These are phyloP conservation scores for Xylaria intraflava DNA, from an alignment of 495 filamentous ascomycete genomes.

Conservation along the genomic window DNA sequence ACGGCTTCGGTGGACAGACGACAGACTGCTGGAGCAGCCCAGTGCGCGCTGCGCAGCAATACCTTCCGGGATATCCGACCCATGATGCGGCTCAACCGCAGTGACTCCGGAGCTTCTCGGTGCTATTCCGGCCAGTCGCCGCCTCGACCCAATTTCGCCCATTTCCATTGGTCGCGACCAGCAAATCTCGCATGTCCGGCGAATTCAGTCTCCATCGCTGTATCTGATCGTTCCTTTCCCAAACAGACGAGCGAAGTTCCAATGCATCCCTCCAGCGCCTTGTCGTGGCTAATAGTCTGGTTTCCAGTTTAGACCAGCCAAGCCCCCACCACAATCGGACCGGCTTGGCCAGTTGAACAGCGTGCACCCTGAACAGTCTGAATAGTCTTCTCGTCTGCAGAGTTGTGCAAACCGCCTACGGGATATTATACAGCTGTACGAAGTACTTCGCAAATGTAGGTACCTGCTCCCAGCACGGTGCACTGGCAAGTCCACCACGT, in stretches of 20 bases:
- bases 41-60: background rate
- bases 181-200: background rate
- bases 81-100: constrained; percentile 13
- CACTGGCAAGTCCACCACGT: no score
- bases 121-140: constrained; percentile 9
- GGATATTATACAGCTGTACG: no score
- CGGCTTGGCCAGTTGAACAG: background rate
- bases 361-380: no score
- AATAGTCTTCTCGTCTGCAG: no score
- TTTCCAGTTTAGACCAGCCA: no score
- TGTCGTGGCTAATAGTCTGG: no score
- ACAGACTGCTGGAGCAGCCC: background rate
- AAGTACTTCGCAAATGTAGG: no score
- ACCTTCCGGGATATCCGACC: background rate
- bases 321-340: constrained; percentile 15
- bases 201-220: background rate
- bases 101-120: constrained; percentile 5
- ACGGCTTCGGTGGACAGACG: no score
- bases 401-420: no score
- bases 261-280: no score
- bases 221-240: background rate
- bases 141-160: background rate
- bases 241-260: background rate
- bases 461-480: no score
- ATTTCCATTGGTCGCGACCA: constrained; percentile 5